phyloP scores from a whole-genome alignment of 331 rosid species.

The Erythrophleum ivorense region DNA sequence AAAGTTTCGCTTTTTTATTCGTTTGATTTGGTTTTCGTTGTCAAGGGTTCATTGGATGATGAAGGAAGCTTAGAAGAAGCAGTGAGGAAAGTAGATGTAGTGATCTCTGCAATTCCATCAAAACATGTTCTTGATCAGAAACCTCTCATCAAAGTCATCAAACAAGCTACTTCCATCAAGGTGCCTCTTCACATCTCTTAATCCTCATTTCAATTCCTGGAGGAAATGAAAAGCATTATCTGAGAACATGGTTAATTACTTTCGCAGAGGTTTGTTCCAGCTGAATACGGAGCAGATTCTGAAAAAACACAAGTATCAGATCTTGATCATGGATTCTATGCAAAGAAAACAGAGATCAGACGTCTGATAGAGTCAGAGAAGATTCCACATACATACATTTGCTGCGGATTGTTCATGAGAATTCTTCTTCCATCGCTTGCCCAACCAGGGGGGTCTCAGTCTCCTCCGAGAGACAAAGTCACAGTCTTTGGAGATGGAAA shows the following conservation, averaged over 20 bases:
- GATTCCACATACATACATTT: constrained; percentile 51
- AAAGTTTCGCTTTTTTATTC: no score
- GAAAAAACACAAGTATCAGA: constrained; percentile 46
- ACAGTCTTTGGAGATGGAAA: constrained; percentile 56
- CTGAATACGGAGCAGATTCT: constrained; percentile 61
- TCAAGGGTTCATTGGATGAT: constrained; percentile 77
- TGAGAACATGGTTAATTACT: no score
- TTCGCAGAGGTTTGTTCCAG: constrained; percentile 62
- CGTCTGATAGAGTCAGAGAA: constrained; percentile 52
- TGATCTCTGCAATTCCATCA: constrained; percentile 68
- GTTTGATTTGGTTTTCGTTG: no score
- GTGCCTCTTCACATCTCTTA: no score
- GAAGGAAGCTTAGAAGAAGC: constrained; percentile 64
- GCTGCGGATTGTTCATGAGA: constrained; percentile 36
- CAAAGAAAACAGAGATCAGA: constrained; percentile 52
- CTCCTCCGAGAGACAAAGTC: constrained; percentile 58
- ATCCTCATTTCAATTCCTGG: no score
- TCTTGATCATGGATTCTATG: constrained; percentile 42
- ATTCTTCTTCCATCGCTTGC: constrained; percentile 23
- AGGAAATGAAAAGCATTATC: no score
- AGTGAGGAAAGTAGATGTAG: constrained; percentile 69
- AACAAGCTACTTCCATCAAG: constrained; percentile 62
- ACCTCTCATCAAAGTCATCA: constrained; percentile 64
- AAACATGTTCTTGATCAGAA: constrained; percentile 56
- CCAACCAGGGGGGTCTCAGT: constrained; percentile 37